Conservation (phyloP, 768 basidiomycete species). For the Guyanaporus albipodus region DNA sequence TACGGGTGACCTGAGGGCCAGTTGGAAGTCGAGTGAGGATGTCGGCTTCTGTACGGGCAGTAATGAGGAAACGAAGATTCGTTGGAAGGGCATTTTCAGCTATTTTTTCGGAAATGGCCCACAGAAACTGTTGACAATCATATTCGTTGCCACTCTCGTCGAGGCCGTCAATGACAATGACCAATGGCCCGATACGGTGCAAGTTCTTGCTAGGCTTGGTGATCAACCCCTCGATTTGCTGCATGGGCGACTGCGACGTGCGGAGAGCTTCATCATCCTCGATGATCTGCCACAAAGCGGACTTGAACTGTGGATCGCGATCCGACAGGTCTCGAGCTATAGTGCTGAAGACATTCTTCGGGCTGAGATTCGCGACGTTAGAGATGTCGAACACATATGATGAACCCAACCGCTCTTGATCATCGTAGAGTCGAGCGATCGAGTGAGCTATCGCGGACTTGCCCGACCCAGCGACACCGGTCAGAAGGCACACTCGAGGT, state of each 20-base stretch:
- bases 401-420: background rate
- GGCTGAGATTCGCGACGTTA: slow-evolving; percentile 2
- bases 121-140: slow-evolving; percentile 15
- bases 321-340: background rate
- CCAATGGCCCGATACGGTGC: background rate
- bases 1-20: background rate
- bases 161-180: slow-evolving; percentile 20
- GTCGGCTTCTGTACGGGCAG: background rate
- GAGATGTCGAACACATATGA: slow-evolving; percentile 12
- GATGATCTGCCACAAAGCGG: background rate
- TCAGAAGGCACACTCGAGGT: slow-evolving; percentile 11
- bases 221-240: background rate
- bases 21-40: background rate
- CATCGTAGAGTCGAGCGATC: slow-evolving; percentile 1
- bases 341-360: slow-evolving; percentile 22
- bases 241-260: background rate
- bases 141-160: slow-evolving; percentile 16
- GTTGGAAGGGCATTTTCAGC: slow-evolving; percentile 3
- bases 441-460: background rate
- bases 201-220: background rate
- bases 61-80: slow-evolving; percentile 15
- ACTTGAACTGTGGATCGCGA: background rate
- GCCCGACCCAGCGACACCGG: slow-evolving; percentile 10
- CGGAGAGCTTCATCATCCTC: background rate
- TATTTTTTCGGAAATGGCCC: background rate